A percentile compares a stretch with the other conserved stretches of the same genome.
Evolutionary conservation across 352 stramenopile species (phyloP).

Genomic region (Poterioochromonas sp.): DNA sequence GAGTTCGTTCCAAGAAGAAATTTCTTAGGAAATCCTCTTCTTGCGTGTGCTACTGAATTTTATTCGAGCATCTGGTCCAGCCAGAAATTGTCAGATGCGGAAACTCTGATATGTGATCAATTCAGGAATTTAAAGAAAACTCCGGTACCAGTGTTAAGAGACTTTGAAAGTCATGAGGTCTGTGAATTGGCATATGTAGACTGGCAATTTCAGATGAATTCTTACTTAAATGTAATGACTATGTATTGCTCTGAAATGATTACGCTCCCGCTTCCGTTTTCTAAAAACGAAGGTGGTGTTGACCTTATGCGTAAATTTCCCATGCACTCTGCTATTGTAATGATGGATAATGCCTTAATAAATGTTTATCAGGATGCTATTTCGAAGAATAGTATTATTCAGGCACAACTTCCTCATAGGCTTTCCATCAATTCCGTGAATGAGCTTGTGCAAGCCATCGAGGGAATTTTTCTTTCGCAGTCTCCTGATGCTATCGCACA

Average conservation of each 20-base stretch:
- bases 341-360: constrained; percentile 23
- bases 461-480: constrained; percentile 17
- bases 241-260: constrained; percentile 26
- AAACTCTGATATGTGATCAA: constrained; percentile 5
- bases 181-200: constrained; percentile 21
- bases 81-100: background rate
- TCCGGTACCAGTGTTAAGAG: background rate
- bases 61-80: background rate
- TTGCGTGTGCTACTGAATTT: no score
- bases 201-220: background rate
- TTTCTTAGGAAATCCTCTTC: no score
- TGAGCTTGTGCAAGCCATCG: constrained; percentile 23
- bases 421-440: constrained; percentile 22
- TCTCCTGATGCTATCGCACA: constrained; percentile 25
- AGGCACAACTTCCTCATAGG: constrained; percentile 18
- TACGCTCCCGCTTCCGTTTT: constrained; percentile 14
- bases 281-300: constrained; percentile 17
- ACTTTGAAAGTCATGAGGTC: constrained; percentile 5
- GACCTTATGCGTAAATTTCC: constrained; percentile 1
- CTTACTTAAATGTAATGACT: constrained; percentile 21
- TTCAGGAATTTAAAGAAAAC: constrained; percentile 24
- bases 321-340: background rate
- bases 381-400: constrained; percentile 32
- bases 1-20: no score
- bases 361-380: constrained; percentile 27